phyloP scores from a whole-genome alignment of 2,329 filamentous ascomycete genomes.

The Colletotrichum liriopes region DNA sequence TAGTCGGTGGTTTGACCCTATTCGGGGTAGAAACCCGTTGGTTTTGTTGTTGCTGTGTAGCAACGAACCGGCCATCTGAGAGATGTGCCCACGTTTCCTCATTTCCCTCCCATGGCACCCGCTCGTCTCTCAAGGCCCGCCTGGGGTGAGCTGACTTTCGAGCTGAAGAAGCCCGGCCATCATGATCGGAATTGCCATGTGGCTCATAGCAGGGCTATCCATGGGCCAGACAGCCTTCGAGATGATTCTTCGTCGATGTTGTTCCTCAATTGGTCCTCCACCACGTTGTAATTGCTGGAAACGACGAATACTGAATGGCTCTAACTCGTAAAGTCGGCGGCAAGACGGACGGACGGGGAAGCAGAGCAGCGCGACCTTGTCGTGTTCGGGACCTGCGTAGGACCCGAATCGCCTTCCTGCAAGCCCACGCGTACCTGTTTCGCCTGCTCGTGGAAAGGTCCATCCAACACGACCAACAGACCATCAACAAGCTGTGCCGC shows the following conservation, averaged over 20 bases:
- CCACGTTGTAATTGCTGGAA: neutral
- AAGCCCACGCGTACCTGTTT: constrained; percentile 7
- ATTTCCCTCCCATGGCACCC: neutral
- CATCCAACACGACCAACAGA: constrained; percentile 14
- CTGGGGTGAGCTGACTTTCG: constrained; percentile 18
- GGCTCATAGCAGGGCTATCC: constrained; percentile 29
- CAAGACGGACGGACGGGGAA: neutral
- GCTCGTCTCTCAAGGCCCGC: neutral
- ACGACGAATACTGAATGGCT: neutral
- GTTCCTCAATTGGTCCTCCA: neutral
- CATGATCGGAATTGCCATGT: constrained; percentile 36
- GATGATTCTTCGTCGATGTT: constrained; percentile 30
- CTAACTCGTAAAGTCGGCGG: no score
- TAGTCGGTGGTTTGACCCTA: constrained; percentile 23
- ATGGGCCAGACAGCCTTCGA: constrained; percentile 21
- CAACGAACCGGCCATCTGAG: constrained; percentile 22
- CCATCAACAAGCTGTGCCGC: constrained; percentile 16
- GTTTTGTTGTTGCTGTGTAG: constrained; percentile 13
- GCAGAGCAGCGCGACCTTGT: neutral
- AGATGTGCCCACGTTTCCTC: constrained; percentile 21
- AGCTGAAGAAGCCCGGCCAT: neutral
- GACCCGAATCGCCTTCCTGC: constrained; percentile 12
- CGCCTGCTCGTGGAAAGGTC: neutral
- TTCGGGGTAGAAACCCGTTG: constrained; percentile 8
- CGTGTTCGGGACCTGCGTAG: neutral